Conservation (phyloP, 352 stramenopile species). For the Phytopythium aichiense region DNA sequence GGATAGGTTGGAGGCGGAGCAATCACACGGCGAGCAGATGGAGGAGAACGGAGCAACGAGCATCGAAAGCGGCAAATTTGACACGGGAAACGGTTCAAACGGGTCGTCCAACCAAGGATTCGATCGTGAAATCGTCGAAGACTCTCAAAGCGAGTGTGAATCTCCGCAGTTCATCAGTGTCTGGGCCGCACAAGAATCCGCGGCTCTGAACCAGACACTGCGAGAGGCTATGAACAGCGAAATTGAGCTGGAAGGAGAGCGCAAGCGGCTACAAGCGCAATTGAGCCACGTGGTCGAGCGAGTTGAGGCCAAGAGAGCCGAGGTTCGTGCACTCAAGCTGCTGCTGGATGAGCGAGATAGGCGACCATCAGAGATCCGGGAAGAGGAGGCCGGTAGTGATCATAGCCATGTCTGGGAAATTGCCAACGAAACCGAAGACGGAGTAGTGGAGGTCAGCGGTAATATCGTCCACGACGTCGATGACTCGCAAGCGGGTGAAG, state of each 20-base stretch:
- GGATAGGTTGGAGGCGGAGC: neutral
- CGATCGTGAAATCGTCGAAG: neutral
- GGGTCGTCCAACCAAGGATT: neutral
- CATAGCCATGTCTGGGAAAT: neutral
- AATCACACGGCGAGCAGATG: neutral
- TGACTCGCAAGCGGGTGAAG: neutral
- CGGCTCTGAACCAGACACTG: neutral
- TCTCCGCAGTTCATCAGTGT: neutral
- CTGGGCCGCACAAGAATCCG: neutral
- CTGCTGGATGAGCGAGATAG: neutral
- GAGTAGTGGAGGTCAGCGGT: neutral
- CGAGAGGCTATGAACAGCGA: neutral
- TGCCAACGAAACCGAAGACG: neutral
- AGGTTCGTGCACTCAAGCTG: neutral
- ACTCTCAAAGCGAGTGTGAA: too few relatives aligned
- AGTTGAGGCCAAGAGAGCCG: neutral
- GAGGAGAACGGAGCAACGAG: neutral
- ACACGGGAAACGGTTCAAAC: neutral
- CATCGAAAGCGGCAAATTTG: neutral
- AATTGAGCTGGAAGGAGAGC: neutral
- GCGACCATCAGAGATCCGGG: neutral
- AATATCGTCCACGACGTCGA: neutral
- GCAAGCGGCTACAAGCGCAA: neutral
- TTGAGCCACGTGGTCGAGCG: neutral
- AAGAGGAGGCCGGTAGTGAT: neutral